Conservation (phyloP, 192 early-diverging fungal species). For the Dissophora globulifera region DNA sequence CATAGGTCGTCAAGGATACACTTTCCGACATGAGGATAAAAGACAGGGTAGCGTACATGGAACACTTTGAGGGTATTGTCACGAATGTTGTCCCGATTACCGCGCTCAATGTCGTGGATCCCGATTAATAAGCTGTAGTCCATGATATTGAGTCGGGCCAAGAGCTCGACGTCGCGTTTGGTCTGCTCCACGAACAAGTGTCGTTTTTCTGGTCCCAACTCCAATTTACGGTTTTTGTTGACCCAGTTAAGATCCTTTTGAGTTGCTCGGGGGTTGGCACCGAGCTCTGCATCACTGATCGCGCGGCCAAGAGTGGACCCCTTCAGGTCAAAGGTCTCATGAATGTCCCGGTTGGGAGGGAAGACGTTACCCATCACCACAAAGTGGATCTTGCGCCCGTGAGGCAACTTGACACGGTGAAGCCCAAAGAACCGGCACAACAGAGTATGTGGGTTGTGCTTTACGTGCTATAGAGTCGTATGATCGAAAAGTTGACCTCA, state of each 20-base stretch:
- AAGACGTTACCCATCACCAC: constrained; percentile 99
- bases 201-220: constrained; percentile 86
- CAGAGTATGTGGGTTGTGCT: constrained; percentile 90
- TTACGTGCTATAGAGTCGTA: constrained; percentile 70
- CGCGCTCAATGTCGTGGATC: constrained; percentile 85
- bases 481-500: no score
- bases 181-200: constrained; percentile 86
- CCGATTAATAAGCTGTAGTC: constrained; percentile 99
- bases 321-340: constrained; percentile 96
- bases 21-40: no score
- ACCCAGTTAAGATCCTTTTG: constrained; percentile 99
- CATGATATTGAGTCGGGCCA: constrained; percentile 90
- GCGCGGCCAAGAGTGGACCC: constrained; percentile 90
- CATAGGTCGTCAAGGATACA: no score
- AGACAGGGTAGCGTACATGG: no score
- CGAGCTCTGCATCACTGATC: constrained; percentile 79
- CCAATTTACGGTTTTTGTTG: constrained; percentile 75
- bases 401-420: constrained; percentile 95
- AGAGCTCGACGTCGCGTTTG: constrained; percentile 86
- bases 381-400: constrained; percentile 95
- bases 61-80: constrained; percentile 92
- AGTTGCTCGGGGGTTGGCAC: constrained; percentile 86
- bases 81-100: constrained; percentile 90
- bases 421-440: constrained; percentile 95
- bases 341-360: constrained; percentile 97